These are phyloP conservation scores for Grammothele lineata DNA, from an alignment of 768 basidiomycete genomes.

Conservation along the genomic window DNA sequence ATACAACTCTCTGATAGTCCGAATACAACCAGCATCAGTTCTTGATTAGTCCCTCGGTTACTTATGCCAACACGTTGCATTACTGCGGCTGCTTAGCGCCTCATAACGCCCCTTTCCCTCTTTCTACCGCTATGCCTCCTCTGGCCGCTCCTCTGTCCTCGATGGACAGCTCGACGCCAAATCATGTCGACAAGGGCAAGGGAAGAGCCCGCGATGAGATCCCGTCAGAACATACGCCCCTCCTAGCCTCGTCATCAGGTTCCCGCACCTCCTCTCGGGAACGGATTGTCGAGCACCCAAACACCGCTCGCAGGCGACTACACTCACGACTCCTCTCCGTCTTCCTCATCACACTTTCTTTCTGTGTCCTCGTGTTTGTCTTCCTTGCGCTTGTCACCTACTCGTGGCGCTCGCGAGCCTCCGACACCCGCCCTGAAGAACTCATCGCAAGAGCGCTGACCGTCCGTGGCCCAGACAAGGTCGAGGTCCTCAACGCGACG, in stretches of 20 bases:
- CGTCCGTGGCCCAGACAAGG: constrained; percentile 53
- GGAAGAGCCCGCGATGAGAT: constrained; percentile 35
- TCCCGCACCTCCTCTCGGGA: constrained; percentile 21
- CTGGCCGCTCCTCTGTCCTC: not conserved
- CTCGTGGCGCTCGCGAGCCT: constrained; percentile 59
- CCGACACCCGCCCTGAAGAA: constrained; percentile 51
- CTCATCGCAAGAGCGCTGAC: constrained; percentile 52
- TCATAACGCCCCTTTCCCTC: too few species aligned
- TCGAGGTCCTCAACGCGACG: constrained; percentile 63
- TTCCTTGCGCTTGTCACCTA: constrained; percentile 52
- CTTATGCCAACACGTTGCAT: too few species aligned
- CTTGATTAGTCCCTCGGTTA: too few species aligned
- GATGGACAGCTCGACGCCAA: constrained; percentile 5
- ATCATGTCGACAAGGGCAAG: constrained; percentile 47
- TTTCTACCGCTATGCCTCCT: too few species aligned
- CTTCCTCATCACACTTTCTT: constrained; percentile 52
- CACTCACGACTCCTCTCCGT: constrained; percentile 37
- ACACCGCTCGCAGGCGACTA: constrained; percentile 23
- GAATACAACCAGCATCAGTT: too few species aligned
- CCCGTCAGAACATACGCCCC: constrained; percentile 50
- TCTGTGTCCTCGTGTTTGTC: constrained; percentile 44
- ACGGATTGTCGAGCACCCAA: constrained; percentile 20
- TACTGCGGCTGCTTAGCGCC: too few species aligned
- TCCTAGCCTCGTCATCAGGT: constrained; percentile 42
- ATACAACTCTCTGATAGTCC: too few species aligned